These are phyloP conservation scores for Mycena citricolor DNA, from an alignment of 1,284 basidiomycete genomes.

Conservation along the genomic window DNA sequence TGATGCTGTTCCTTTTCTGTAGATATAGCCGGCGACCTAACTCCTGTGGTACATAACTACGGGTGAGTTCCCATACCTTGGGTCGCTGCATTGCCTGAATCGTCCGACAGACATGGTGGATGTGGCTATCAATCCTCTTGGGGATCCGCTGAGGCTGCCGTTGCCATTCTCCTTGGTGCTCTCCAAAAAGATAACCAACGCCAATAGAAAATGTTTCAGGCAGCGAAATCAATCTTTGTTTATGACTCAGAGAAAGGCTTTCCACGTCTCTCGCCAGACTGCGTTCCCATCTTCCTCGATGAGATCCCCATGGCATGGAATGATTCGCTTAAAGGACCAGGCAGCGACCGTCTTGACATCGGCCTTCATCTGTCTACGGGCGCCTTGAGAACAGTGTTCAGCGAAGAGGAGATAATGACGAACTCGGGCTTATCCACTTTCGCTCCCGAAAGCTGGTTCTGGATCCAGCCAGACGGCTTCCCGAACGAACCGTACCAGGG, in stretches of 20 bases:
- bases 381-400: not conserved
- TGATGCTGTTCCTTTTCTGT: not conserved
- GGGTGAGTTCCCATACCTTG: slow-evolving; percentile 59
- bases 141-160: slow-evolving; percentile 54
- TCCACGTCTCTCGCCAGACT: slow-evolving; percentile 56
- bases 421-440: slow-evolving; percentile 34
- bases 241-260: slow-evolving; percentile 39
- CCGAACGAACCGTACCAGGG: slow-evolving; percentile 46
- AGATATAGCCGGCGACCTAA: slow-evolving; percentile 17
- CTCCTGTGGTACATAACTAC: slow-evolving; percentile 46
- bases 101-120: slow-evolving; percentile 42
- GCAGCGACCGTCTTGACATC: slow-evolving; percentile 68
- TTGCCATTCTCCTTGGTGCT: too few species aligned
- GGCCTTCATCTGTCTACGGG: slow-evolving; percentile 72
- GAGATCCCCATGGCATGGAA: slow-evolving; percentile 93
- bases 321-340: slow-evolving; percentile 89
- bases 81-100: not conserved
- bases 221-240: too few species aligned
- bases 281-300: slow-evolving; percentile 74
- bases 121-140: slow-evolving; percentile 62
- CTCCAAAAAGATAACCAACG: too few species aligned
- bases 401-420: not conserved
- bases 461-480: slow-evolving; percentile 49
- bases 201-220: too few species aligned
- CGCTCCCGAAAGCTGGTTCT: slow-evolving; percentile 52